phyloP scores from a whole-genome alignment of 2,329 filamentous ascomycete species.

The Aspergillus arachidicola region DNA sequence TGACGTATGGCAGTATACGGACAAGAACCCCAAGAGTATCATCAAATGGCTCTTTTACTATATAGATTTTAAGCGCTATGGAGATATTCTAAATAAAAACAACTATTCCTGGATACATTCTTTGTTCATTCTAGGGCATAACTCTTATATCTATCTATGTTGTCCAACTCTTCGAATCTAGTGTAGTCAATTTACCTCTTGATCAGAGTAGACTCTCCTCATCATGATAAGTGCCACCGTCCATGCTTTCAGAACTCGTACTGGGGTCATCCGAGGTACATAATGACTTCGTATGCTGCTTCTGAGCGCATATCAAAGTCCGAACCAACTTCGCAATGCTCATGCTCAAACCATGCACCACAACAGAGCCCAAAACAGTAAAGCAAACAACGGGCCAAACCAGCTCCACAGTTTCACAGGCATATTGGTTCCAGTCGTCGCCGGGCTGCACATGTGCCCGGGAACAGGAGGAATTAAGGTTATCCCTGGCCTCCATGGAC shows the following conservation, averaged over 20 bases:
- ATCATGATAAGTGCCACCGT: neutral
- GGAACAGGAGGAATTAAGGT: neutral
- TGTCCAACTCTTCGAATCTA: neutral
- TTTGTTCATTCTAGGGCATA: neutral
- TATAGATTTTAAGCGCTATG: too few relatives aligned
- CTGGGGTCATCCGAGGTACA: neutral
- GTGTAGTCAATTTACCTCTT: neutral
- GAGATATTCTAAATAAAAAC: too few relatives aligned
- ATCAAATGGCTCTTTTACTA: too few relatives aligned
- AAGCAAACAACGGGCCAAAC: neutral
- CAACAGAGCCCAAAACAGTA: neutral
- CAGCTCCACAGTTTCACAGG: neutral
- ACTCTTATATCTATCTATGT: neutral
- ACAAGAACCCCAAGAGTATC: neutral
- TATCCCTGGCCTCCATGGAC: neutral
- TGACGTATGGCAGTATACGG: neutral
- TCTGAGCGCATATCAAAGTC: neutral
- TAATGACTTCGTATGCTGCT: neutral
- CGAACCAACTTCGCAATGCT: neutral
- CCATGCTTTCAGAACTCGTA: neutral
- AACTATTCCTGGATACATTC: neutral
- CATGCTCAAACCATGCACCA: slow-evolving; percentile 3
- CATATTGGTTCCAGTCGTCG: neutral
- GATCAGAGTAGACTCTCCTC: neutral
- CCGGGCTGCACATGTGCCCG: neutral